Percentiles rank a stretch among this genome's conserved stretches.
These are phyloP conservation scores for Picochlorum sp. DNA, from an alignment of 139 green algal species.

Conservation along the genomic window DNA sequence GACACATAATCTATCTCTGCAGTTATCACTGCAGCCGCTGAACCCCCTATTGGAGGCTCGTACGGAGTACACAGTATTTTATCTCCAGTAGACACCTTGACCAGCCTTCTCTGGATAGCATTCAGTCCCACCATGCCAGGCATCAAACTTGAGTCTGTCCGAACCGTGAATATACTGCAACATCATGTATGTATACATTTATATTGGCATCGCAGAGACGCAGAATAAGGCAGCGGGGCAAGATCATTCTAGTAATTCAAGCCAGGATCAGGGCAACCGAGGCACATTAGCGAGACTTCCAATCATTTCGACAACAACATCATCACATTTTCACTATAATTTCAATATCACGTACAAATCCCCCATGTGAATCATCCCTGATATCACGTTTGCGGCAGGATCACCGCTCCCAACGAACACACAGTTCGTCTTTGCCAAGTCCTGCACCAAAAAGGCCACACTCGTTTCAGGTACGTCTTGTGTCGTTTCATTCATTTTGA, in stretches of 20 bases:
- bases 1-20: conserved; percentile 52
- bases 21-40: conserved; percentile 50
- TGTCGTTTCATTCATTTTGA: not conserved
- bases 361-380: not conserved
- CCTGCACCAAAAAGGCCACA: too few relatives aligned
- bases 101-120: conserved; percentile 62
- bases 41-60: conserved; percentile 15
- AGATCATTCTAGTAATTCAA: too few relatives aligned
- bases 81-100: conserved; percentile 54
- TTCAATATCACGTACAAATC: not conserved
- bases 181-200: not conserved
- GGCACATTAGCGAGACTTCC: too few relatives aligned
- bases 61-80: conserved; percentile 28
- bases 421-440: conserved; percentile 57
- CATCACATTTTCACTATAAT: not conserved
- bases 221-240: too few relatives aligned
- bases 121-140: conserved; percentile 69
- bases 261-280: too few relatives aligned
- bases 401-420: conserved; percentile 50
- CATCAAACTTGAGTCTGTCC: conserved; percentile 31
- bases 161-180: conserved; percentile 10
- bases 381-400: conserved; percentile 10
- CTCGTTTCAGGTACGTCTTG: too few relatives aligned
- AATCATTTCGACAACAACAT: conserved; percentile 32
- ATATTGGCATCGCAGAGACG: not conserved